Conservation (phyloP, 495 filamentous ascomycete genomes). For the Aspergillus campestris region DNA sequence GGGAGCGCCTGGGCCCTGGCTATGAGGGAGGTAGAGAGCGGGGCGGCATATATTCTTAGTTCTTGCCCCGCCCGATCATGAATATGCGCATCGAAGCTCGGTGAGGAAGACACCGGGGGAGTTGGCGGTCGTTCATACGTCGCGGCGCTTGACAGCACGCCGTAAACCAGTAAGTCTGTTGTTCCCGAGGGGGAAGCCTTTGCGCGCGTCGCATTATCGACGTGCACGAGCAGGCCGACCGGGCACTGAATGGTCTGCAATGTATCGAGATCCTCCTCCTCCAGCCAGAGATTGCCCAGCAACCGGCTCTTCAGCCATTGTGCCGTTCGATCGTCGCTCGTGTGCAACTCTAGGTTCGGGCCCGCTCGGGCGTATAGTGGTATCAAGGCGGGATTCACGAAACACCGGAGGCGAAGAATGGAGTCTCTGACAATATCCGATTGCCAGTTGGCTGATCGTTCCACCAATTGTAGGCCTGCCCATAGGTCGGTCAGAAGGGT, state of each 20-base stretch:
- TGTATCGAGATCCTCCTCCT: slow-evolving; percentile 24
- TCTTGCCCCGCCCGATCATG: slow-evolving; percentile 11
- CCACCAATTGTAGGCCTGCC: slow-evolving; percentile 31
- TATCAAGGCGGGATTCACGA: slow-evolving; percentile 39
- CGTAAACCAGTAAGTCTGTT: slow-evolving; percentile 51
- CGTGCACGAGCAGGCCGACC: slow-evolving; percentile 30
- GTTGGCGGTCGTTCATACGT: slow-evolving; percentile 33
- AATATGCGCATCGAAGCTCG: slow-evolving; percentile 13
- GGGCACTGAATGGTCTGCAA: slow-evolving; percentile 32
- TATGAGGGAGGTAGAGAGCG: slow-evolving; percentile 26
- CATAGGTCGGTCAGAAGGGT: neutral
- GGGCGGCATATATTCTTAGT: slow-evolving; percentile 35
- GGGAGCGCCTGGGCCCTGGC: slow-evolving; percentile 29
- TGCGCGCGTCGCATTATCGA: slow-evolving; percentile 13
- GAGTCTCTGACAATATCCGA: slow-evolving; percentile 30
- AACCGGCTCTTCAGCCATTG: slow-evolving; percentile 37
- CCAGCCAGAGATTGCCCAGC: slow-evolving; percentile 25
- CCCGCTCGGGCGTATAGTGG: slow-evolving; percentile 43
- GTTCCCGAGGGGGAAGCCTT: slow-evolving; percentile 18
- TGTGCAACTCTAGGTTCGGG: slow-evolving; percentile 41
- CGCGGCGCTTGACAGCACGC: slow-evolving; percentile 25
- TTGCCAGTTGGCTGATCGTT: slow-evolving; percentile 30
- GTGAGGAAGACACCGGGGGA: slow-evolving; percentile 39
- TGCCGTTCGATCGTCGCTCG: slow-evolving; percentile 24
- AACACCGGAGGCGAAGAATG: slow-evolving; percentile 31